Percentiles rank a stretch among this genome's conserved stretches.
Conservation (phyloP, 2,329 filamentous ascomycete genomes). For the Ustulina deusta region DNA sequence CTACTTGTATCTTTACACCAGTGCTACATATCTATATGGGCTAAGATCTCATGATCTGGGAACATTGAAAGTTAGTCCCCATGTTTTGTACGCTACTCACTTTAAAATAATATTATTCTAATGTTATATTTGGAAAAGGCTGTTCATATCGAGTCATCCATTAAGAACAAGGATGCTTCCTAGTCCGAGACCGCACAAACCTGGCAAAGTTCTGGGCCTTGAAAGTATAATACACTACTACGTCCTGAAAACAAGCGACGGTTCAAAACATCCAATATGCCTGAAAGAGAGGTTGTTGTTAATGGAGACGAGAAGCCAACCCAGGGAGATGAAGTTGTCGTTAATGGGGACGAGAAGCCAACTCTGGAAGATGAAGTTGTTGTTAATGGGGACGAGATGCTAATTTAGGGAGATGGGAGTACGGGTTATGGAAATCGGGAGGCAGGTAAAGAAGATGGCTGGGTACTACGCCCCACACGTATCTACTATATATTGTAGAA, state of each 20-base stretch:
- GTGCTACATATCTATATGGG: not conserved
- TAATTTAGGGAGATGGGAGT: no score
- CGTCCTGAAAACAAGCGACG: not conserved
- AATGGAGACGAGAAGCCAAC: not conserved
- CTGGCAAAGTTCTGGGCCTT: not conserved
- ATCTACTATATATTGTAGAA: no score
- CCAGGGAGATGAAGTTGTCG: not conserved
- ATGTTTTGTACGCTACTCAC: not conserved
- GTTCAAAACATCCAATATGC: no score
- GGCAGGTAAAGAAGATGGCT: no score
- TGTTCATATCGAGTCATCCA: not conserved
- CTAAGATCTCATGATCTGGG: not conserved
- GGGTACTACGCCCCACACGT: no score
- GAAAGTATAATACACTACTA: not conserved
- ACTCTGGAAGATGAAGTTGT: not conserved
- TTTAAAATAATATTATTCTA: not conserved
- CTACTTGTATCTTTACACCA: not conserved
- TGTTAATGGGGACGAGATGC: not conserved
- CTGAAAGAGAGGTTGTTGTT: not conserved
- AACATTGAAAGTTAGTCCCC: not conserved
- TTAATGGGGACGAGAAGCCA: not conserved
- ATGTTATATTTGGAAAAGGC: constrained; percentile 1
- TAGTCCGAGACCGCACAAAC: not conserved
- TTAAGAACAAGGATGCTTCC: not conserved
- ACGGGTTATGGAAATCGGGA: no score